A percentile compares a stretch with the other conserved stretches of the same genome.
Conservation (phyloP, 2,329 filamentous ascomycete species). For the Penicillium sp. region DNA sequence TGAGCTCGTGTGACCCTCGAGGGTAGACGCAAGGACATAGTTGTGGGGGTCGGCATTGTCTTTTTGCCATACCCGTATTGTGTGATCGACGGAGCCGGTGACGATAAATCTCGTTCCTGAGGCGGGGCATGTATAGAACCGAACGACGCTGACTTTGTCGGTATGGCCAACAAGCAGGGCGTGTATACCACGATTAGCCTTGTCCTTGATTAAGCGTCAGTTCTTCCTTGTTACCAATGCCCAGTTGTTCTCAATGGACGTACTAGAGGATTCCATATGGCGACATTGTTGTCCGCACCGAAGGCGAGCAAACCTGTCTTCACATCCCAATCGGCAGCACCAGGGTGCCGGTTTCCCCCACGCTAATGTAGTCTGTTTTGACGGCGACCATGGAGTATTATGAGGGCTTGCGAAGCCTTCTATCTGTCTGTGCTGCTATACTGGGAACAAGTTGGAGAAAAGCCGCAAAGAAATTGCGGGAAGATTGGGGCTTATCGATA, state of each 20-base stretch:
- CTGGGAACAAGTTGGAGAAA: constrained; percentile 11
- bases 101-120: constrained; percentile 60
- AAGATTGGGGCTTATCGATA: constrained; percentile 41
- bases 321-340: constrained; percentile 82
- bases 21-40: constrained; percentile 49
- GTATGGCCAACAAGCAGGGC: constrained; percentile 71
- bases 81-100: constrained; percentile 78
- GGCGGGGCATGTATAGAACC: constrained; percentile 62
- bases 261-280: constrained; percentile 80
- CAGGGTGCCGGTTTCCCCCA: constrained; percentile 89
- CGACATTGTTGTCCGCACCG: constrained; percentile 84
- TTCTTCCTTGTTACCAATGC: constrained; percentile 4
- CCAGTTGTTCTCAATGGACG: constrained; percentile 32
- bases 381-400: constrained; percentile 38
- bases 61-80: constrained; percentile 62
- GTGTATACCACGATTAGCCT: constrained; percentile 57
- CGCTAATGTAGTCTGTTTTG: constrained; percentile 59
- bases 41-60: constrained; percentile 18
- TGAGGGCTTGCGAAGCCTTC: neutral
- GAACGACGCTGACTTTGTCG: constrained; percentile 77
- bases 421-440: neutral
- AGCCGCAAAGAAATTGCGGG: constrained; percentile 24
- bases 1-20: constrained; percentile 68
- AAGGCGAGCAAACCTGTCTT: constrained; percentile 73
- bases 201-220: constrained; percentile 38